Evolutionary conservation across 257 asterid genomes (phyloP), one percentile per base, ranked within the genome.

Genomic region (Solanum infundibuliforme): DNA sequence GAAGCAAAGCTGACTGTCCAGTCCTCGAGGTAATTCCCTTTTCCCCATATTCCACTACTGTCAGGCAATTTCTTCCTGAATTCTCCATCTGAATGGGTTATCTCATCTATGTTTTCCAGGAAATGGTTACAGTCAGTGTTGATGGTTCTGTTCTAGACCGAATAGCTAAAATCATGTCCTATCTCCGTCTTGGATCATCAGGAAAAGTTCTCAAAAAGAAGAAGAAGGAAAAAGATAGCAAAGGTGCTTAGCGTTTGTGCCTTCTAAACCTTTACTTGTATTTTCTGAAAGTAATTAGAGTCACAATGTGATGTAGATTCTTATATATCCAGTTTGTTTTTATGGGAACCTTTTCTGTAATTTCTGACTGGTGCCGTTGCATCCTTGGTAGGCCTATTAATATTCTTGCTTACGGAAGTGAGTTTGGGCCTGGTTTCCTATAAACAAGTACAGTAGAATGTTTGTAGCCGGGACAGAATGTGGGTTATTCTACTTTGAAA

Each of bases 1-100:
- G 99, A 90, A 97, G 99, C 90, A 97, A 96, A 93, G 99, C 98
- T 88, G 99, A 96, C 89, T 97, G 99, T 91, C 99, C 99, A 85
- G 93, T 96, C 83, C 99, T 96, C 20, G 99, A 97, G 99, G 99
- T 96, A 88, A 29, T 86, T 72, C 27, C 27, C 62, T 65, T 77
- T 76, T 48, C 43, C 23, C 69, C 20, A n/a, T 55, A 12, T 69
- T 29, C 11, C 62, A 10, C 34, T 73, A 60, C 23, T 76, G 82
- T 48, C 52, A 27, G 65, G 52, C 87, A 34, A 46, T 46, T 31
- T 43, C 69, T 46, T 81, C 39, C 20, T 81, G 83, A 76, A 23
- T 38, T 48, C 83, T 81, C 62, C 83, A 82, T 23, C 73, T 46
- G 34, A 77, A 48, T 89, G 88, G 52, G 82, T 34, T 62, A 58